Conservation (phyloP, 495 filamentous ascomycete genomes). For the Barbatosphaeria neglecta region DNA sequence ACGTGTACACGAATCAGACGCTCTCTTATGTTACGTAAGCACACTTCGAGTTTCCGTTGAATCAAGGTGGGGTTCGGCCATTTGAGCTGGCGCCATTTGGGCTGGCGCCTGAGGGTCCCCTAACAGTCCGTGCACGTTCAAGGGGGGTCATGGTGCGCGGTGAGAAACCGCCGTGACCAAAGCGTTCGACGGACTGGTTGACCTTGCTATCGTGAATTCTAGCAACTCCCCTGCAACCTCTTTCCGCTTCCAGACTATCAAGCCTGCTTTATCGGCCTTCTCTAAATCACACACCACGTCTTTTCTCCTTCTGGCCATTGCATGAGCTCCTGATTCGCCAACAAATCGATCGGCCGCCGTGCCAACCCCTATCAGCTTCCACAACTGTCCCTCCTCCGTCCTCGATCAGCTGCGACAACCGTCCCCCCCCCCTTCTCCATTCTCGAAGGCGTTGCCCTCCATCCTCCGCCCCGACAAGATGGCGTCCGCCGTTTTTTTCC, state of each 20-base stretch:
- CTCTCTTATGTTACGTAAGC: no score
- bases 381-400: constrained; percentile 1
- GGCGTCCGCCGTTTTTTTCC: constrained; percentile 98
- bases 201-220: no score
- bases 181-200: no score
- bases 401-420: background rate
- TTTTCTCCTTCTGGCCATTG: background rate
- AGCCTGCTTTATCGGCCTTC: no score
- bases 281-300: no score
- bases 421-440: constrained; percentile 1
- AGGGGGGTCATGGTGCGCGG: background rate
- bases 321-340: background rate
- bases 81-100: no score
- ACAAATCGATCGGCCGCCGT: background rate
- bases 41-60: no score
- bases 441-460: background rate
- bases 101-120: background rate
- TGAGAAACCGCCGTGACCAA: background rate
- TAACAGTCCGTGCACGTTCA: background rate
- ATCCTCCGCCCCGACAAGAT: constrained; percentile 38
- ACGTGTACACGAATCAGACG: no score
- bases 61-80: no score
- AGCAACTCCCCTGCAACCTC: no score
- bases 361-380: background rate
- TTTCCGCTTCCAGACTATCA: no score